phyloP scores from a whole-genome alignment of 164 flowering plant genomes.

The Kingdonia uniflora region DNA sequence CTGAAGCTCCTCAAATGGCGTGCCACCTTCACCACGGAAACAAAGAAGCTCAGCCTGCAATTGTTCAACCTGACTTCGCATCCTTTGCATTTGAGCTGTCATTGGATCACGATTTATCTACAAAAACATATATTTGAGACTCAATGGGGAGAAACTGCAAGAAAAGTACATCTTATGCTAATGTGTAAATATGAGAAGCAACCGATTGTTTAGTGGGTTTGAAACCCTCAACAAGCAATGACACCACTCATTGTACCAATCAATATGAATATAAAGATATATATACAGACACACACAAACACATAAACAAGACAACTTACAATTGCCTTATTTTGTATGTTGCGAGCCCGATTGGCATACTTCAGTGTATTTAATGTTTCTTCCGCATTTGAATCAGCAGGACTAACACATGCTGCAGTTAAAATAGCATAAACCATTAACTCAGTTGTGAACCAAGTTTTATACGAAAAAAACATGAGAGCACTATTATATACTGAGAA shows the following conservation, averaged over 20 bases:
- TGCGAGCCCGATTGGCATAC: constrained; percentile 98
- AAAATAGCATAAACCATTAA: neutral
- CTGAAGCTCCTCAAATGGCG: constrained; percentile 87
- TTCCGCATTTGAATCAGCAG: constrained; percentile 97
- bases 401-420: constrained; percentile 85
- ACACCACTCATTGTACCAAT: too few species aligned
- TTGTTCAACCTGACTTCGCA: constrained; percentile 86
- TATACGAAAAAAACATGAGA: too few species aligned
- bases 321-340: constrained; percentile 92
- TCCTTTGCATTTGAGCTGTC: constrained; percentile 75
- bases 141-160: too few species aligned
- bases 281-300: too few species aligned
- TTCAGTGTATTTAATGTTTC: constrained; percentile 92
- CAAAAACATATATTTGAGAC: neutral
- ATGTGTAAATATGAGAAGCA: too few species aligned
- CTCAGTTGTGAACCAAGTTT: too few species aligned
- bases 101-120: constrained; percentile 92
- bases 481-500: too few species aligned
- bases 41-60: constrained; percentile 76
- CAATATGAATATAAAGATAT: too few species aligned
- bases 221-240: too few species aligned
- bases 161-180: too few species aligned
- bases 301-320: constrained; percentile 33
- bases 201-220: too few species aligned
- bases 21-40: constrained; percentile 58